Conservation (phyloP, 495 filamentous ascomycete species). For the Hypoxylon subgilvum region DNA sequence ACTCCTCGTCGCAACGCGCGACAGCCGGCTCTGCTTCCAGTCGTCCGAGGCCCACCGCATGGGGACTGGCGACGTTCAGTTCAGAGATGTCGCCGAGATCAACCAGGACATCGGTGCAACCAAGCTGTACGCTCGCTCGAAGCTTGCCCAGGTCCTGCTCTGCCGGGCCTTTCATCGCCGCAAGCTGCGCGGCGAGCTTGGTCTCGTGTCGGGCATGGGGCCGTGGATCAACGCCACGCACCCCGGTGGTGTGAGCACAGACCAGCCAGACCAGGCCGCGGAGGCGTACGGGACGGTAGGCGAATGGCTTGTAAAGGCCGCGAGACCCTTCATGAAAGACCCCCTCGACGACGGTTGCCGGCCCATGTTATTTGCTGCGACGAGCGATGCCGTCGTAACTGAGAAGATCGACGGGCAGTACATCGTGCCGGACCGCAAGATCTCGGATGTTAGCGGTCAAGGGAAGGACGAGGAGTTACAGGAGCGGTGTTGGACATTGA, state of each 20-base stretch:
- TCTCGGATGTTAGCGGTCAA: constrained; percentile 49
- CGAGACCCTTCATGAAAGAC: constrained; percentile 58
- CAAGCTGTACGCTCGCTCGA: constrained; percentile 60
- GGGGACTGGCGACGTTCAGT: constrained; percentile 52
- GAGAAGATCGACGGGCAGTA: constrained; percentile 58
- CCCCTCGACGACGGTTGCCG: constrained; percentile 55
- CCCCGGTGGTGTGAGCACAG: constrained; percentile 57
- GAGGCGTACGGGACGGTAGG: constrained; percentile 57
- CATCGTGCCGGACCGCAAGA: constrained; percentile 60
- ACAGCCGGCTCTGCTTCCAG: constrained; percentile 44
- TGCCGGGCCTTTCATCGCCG: constrained; percentile 39
- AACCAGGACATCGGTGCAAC: constrained; percentile 60
- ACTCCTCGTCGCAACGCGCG: constrained; percentile 38
- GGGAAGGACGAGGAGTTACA: constrained; percentile 46
- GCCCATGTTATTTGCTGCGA: constrained; percentile 57
- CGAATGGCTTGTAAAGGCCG: constrained; percentile 47
- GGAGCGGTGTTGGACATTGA: constrained; percentile 51
- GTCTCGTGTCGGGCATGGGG: constrained; percentile 20
- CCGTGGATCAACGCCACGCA: constrained; percentile 57
- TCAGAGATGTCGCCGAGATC: constrained; percentile 58
- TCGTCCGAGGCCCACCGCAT: constrained; percentile 62
- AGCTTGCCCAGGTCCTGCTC: constrained; percentile 63
- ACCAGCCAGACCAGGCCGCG: constrained; percentile 58
- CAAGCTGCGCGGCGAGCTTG: constrained; percentile 43
- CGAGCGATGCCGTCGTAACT: constrained; percentile 49